phyloP scores from a whole-genome alignment of 306 rosid genomes.

The apple (Malus domestica) region DNA sequence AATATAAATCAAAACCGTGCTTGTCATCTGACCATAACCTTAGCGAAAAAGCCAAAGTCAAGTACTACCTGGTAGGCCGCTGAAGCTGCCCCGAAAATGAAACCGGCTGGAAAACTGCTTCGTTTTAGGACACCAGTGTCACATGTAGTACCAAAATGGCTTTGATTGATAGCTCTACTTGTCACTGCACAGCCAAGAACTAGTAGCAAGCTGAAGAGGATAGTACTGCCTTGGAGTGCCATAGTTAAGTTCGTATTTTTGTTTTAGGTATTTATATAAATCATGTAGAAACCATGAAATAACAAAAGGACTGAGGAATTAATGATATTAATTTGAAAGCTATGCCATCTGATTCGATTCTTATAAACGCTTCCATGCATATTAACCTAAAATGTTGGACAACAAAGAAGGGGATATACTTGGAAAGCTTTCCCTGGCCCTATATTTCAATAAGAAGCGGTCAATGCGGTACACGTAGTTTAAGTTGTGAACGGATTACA shows the following conservation, averaged over 20 bases:
- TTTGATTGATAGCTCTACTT: not conserved
- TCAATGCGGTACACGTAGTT: not conserved
- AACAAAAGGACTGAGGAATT: no score
- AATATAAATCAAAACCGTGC: no score
- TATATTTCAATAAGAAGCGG: not conserved
- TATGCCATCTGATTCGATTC: no score
- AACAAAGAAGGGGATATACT: not conserved
- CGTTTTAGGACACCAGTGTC: slow-evolving; percentile 13
- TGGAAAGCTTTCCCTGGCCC: not conserved
- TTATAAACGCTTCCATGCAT: not conserved
- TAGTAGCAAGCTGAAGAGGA: not conserved
- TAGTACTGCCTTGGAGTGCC: slow-evolving; percentile 3
- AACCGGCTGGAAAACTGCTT: slow-evolving; percentile 29
- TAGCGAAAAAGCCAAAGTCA: no score
- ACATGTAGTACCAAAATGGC: no score
- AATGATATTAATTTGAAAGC: no score
- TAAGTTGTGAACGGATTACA: no score
- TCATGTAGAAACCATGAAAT: no score
- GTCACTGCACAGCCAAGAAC: not conserved
- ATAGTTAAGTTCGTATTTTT: not conserved
- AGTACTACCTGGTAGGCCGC: slow-evolving; percentile 5
- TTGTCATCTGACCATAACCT: no score
- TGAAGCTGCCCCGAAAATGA: slow-evolving; percentile 11
- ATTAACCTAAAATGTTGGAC: not conserved
- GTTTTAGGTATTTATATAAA: no score